These are phyloP conservation scores for Meyerozyma guilliermondii DNA, from an alignment of 1,139 yeast genomes.

Conservation along the genomic window DNA sequence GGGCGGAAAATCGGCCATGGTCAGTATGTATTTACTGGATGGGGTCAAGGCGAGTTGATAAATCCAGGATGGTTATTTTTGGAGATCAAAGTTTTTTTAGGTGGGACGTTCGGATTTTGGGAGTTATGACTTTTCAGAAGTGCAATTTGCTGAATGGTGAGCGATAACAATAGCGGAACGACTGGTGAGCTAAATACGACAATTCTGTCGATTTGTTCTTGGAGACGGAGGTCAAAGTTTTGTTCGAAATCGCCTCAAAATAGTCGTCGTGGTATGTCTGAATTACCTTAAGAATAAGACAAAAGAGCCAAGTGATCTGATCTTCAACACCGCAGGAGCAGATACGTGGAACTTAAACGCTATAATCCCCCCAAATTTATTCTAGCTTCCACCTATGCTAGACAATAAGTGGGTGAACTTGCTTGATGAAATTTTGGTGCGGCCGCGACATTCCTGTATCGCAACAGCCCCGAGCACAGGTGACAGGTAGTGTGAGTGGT, in stretches of 20 bases:
- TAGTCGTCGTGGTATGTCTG: not conserved
- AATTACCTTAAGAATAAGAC: not conserved
- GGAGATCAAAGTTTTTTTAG: not conserved
- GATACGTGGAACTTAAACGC: not conserved
- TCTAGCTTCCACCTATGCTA: constrained; percentile 2
- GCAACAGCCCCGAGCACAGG: not conserved
- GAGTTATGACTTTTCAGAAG: too few species aligned
- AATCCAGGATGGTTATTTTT: not conserved
- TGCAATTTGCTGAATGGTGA: too few species aligned
- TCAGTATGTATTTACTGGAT: not conserved
- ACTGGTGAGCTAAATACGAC: too few species aligned
- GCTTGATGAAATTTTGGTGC: constrained; percentile 1
- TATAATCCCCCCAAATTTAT: not conserved
- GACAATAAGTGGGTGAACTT: not conserved
- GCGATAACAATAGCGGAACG: too few species aligned
- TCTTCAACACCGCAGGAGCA: not conserved
- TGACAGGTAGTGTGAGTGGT: too few species aligned
- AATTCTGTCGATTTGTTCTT: too few species aligned
- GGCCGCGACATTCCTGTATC: constrained; percentile 1
- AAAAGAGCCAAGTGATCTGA: not conserved
- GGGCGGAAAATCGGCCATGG: not conserved
- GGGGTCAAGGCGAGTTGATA: not conserved
- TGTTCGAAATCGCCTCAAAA: not conserved
- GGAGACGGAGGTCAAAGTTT: not conserved
- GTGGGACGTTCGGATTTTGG: not conserved